Conservation (phyloP, 2,329 filamentous ascomycete genomes). For the Xylogone sp. region DNA sequence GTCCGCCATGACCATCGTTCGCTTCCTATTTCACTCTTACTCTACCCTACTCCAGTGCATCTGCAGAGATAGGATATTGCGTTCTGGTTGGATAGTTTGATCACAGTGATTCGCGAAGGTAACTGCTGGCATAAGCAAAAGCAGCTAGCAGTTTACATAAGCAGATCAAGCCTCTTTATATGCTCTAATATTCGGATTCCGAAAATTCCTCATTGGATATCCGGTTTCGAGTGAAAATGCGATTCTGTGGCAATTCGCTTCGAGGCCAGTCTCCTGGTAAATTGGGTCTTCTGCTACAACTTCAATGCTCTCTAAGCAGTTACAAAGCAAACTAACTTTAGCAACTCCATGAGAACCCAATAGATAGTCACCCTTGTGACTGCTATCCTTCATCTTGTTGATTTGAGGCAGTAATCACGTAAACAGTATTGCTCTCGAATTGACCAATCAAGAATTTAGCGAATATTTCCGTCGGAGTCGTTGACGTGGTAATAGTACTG, state of each 20-base stretch:
- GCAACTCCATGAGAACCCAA: neutral
- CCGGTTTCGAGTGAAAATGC: neutral
- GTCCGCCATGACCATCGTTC: too few relatives aligned
- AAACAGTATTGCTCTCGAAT: neutral
- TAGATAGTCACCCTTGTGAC: neutral
- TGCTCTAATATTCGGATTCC: neutral
- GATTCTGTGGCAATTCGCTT: neutral
- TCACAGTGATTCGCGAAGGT: neutral
- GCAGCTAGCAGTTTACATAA: neutral
- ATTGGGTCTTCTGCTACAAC: neutral
- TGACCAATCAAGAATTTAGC: neutral
- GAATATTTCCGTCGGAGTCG: neutral
- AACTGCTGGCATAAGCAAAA: neutral
- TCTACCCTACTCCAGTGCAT: too few relatives aligned
- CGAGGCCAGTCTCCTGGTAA: neutral
- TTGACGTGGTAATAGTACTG: neutral
- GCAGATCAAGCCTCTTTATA: neutral
- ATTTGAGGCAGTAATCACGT: neutral
- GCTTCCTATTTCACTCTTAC: too few relatives aligned
- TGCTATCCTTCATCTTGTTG: neutral
- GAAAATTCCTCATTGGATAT: neutral
- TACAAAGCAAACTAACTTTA: neutral
- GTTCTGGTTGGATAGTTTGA: neutral
- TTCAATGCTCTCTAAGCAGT: neutral
- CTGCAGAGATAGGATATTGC: neutral